A percentile compares a stretch with the other conserved stretches of the same genome.
Evolutionary conservation across 1,284 basidiomycete genomes (phyloP).

Genomic region (Apiotrichum porosum): DNA sequence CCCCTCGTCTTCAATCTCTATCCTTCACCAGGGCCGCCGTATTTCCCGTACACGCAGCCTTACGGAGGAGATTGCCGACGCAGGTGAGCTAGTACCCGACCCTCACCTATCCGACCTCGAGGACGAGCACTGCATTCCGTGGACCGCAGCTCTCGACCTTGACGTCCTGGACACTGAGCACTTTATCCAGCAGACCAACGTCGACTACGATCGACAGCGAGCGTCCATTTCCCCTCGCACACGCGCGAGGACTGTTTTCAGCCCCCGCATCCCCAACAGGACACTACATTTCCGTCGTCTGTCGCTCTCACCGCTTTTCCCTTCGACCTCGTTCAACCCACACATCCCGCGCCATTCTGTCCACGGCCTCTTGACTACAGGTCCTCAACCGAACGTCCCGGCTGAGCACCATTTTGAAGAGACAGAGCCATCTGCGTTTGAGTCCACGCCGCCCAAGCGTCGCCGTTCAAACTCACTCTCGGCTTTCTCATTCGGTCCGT

Average conservation of each 20-base stretch:
- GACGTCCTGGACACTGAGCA: not conserved
- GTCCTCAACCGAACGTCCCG: too few relatives aligned
- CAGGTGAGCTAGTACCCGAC: not conserved
- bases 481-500: too few relatives aligned
- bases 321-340: too few relatives aligned
- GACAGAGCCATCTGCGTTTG: too few relatives aligned
- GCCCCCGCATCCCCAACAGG: not conserved
- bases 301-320: not conserved
- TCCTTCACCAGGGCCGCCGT: too few relatives aligned
- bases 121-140: not conserved
- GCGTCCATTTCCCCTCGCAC: not conserved
- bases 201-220: not conserved
- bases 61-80: constrained; percentile 3
- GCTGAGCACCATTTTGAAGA: too few relatives aligned
- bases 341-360: not conserved
- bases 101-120: not conserved
- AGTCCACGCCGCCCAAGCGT: too few relatives aligned
- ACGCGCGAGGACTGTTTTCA: not conserved
- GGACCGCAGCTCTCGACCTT: not conserved
- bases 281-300: not conserved
- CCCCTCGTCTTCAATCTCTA: too few relatives aligned
- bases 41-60: constrained; percentile 2
- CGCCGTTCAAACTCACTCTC: too few relatives aligned
- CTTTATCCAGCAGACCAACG: not conserved
- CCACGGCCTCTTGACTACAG: not conserved